These are phyloP conservation scores for Boletus rubroflammeus DNA, from an alignment of 768 basidiomycete species.

Conservation along the genomic window DNA sequence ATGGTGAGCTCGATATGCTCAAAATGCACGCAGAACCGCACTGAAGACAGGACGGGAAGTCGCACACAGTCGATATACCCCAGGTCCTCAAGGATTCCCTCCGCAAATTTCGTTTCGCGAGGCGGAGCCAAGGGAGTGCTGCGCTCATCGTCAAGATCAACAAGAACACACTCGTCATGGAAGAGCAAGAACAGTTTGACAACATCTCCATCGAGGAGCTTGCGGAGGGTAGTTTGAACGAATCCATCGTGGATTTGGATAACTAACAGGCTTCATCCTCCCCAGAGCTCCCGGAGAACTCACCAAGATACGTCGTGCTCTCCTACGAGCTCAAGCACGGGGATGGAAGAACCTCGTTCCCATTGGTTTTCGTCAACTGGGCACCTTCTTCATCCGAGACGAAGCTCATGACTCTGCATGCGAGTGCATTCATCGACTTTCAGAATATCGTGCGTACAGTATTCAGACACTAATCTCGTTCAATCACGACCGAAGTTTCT, in stretches of 20 bases:
- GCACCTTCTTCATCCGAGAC: conserved; percentile 75
- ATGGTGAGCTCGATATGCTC: conserved; percentile 21
- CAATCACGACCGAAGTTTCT: neutral
- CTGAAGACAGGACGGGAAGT: conserved; percentile 11
- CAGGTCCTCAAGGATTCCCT: conserved; percentile 71
- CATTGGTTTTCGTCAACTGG: conserved; percentile 88
- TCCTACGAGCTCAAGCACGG: conserved; percentile 77
- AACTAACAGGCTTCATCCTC: neutral
- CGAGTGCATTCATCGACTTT: conserved; percentile 77
- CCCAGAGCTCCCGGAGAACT: conserved; percentile 81
- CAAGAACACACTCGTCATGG: conserved; percentile 76
- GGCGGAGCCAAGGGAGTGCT: conserved; percentile 62
- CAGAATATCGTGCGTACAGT: conserved; percentile 60
- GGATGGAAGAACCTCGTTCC: conserved; percentile 83
- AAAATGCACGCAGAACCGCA: neutral
- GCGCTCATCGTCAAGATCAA: conserved; percentile 90
- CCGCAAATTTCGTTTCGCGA: conserved; percentile 77
- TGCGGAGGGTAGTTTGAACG: conserved; percentile 61
- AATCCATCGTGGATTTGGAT: neutral
- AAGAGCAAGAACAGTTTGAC: conserved; percentile 78
- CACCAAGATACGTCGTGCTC: conserved; percentile 81
- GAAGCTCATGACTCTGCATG: conserved; percentile 74
- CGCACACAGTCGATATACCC: conserved; percentile 79
- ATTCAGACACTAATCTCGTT: neutral
- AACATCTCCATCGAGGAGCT: conserved; percentile 77